A percentile compares a stretch with the other conserved stretches of the same genome.
phyloP scores from a whole-genome alignment of 2,329 filamentous ascomycete species.

The Colletotrichum limetticola region DNA sequence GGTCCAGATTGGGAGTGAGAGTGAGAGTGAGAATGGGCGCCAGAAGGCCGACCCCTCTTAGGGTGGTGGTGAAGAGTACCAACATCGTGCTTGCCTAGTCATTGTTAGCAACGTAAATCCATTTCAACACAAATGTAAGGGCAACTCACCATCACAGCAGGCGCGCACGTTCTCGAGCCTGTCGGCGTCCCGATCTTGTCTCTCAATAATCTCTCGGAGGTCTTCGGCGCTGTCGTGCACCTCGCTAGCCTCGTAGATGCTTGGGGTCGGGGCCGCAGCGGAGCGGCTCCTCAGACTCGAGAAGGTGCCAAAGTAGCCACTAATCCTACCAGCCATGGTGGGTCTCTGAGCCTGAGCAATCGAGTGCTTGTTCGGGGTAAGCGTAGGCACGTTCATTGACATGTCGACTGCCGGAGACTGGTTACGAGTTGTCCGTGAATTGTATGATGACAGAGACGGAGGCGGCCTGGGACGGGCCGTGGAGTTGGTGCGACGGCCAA shows the following conservation, averaged over 20 bases:
- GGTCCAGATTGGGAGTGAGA: conserved; percentile 49
- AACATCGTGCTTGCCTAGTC: conserved; percentile 78
- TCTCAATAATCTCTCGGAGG: conserved; percentile 80
- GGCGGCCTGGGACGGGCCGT: conserved; percentile 61
- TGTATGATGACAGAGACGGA: conserved; percentile 81
- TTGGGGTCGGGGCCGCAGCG: conserved; percentile 53
- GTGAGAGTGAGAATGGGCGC: conserved; percentile 48
- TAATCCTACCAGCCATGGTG: conserved; percentile 64
- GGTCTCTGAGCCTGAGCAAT: conserved; percentile 46
- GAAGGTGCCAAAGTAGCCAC: conserved; percentile 70
- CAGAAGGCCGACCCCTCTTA: conserved; percentile 54
- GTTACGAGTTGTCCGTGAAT: conserved; percentile 76
- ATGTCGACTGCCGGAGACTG: conserved; percentile 67
- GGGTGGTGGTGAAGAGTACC: conserved; percentile 63
- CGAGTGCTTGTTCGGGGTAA: conserved; percentile 62
- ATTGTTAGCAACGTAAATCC: conserved; percentile 38
- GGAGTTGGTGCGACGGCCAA: conserved; percentile 47
- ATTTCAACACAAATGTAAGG: not conserved
- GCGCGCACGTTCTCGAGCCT: conserved; percentile 94
- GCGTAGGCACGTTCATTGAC: conserved; percentile 65
- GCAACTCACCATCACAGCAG: conserved; percentile 90
- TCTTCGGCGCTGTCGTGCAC: conserved; percentile 86
- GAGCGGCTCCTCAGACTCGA: conserved; percentile 65
- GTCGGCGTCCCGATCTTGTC: conserved; percentile 80
- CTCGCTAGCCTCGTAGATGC: conserved; percentile 70